A percentile compares a stretch with the other conserved stretches of the same genome.
phyloP scores from a whole-genome alignment of 1,139 yeast species.

The Pichia sp. region DNA sequence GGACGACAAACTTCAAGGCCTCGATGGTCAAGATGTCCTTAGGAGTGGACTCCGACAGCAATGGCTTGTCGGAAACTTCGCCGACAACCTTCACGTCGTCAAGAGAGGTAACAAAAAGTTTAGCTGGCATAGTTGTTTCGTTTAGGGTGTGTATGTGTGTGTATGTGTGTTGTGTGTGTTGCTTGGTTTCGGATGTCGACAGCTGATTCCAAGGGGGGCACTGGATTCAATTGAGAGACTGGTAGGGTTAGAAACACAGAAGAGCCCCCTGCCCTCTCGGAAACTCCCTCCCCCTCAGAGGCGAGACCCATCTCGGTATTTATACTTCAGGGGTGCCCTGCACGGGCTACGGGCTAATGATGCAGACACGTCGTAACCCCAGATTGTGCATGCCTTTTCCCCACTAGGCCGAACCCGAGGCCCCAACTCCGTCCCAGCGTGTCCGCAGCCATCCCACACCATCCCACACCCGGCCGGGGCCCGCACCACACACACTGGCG shows the following conservation, averaged over 20 bases:
- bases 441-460: slow-evolving; percentile 12
- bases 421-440: slow-evolving; percentile 3
- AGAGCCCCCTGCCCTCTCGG: too few species aligned
- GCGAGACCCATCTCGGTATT: slow-evolving; percentile 1
- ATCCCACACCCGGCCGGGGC: slow-evolving; percentile 1
- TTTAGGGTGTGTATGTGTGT: not conserved
- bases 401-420: not conserved
- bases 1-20: slow-evolving; percentile 66
- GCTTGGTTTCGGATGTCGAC: not conserved
- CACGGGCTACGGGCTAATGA: not conserved
- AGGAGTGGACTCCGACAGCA: slow-evolving; percentile 48
- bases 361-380: not conserved
- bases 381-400: not conserved
- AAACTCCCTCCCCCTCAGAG: not conserved
- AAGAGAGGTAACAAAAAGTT: slow-evolving; percentile 33
- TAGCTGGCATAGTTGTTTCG: slow-evolving; percentile 24
- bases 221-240: not conserved
- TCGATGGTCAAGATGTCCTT: slow-evolving; percentile 47
- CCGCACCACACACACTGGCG: not conserved
- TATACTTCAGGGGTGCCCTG: not conserved
- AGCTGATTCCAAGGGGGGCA: not conserved
- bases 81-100: slow-evolving; percentile 67
- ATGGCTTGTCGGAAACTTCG: slow-evolving; percentile 54
- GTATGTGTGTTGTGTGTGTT: not conserved
- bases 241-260: too few species aligned